phyloP scores from a whole-genome alignment of 768 basidiomycete species.

The Astraeus odoratus region DNA sequence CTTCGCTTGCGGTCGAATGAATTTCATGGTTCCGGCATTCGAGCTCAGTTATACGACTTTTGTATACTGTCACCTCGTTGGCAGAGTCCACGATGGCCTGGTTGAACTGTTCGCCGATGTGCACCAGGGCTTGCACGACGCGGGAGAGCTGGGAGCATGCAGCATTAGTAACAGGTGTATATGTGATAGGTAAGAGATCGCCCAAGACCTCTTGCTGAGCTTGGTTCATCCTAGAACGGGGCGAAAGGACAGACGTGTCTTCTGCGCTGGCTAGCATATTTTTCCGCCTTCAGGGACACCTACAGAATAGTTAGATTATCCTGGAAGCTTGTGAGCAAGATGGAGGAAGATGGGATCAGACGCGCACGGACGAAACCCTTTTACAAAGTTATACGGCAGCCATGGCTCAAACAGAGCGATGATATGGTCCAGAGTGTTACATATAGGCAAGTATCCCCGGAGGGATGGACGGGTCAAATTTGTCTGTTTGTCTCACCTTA shows the following conservation, averaged over 20 bases:
- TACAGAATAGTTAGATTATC: not conserved
- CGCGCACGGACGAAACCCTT: not conserved
- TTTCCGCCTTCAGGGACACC: not conserved
- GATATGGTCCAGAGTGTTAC: slow-evolving; percentile 2
- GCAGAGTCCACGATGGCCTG: slow-evolving; percentile 13
- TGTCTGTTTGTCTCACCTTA: slow-evolving; percentile 5
- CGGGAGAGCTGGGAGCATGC: slow-evolving; percentile 15
- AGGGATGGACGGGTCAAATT: slow-evolving; percentile 11
- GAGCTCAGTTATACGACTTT: slow-evolving; percentile 31
- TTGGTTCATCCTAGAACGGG: slow-evolving; percentile 13
- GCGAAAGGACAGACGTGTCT: slow-evolving; percentile 6
- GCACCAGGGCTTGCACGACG: slow-evolving; percentile 20
- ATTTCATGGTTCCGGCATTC: slow-evolving; percentile 26
- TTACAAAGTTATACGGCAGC: not conserved
- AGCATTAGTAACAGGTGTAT: not conserved
- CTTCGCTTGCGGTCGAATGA: slow-evolving; percentile 13
- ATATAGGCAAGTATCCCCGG: slow-evolving; percentile 10
- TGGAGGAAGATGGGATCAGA: slow-evolving; percentile 3
- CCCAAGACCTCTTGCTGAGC: slow-evolving; percentile 24
- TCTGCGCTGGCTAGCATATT: not conserved
- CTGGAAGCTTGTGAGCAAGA: slow-evolving; percentile 1
- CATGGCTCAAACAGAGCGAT: not conserved
- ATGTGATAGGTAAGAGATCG: not conserved
- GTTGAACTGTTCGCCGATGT: slow-evolving; percentile 27
- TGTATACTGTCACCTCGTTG: slow-evolving; percentile 17